Conservation (phyloP, 2,329 filamentous ascomycete species). For the Gnomoniopsis sp. region DNA sequence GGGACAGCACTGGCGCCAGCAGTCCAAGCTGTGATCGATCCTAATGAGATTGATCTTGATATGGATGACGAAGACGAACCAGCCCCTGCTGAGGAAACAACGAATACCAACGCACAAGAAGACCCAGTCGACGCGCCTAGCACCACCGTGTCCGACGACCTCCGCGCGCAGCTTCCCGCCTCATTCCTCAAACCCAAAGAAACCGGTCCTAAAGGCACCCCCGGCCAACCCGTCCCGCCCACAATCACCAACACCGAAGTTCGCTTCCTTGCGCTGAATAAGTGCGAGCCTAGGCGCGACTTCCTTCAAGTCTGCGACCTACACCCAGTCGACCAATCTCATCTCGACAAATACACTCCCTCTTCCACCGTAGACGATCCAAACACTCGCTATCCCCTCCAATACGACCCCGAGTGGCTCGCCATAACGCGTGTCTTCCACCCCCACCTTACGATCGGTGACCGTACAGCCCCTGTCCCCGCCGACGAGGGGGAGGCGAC, state of each 20-base stretch:
- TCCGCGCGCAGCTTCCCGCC: conserved; percentile 72
- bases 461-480: conserved; percentile 49
- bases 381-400: conserved; percentile 51
- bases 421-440: conserved; percentile 86
- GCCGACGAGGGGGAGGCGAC: conserved; percentile 63
- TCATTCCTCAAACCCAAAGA: conserved; percentile 57
- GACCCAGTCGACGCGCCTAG: conserved; percentile 18
- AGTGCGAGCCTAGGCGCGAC: conserved; percentile 74
- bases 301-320: conserved; percentile 79
- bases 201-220: conserved; percentile 42
- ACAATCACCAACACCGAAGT: conserved; percentile 76
- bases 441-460: conserved; percentile 59
- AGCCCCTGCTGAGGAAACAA: conserved; percentile 12
- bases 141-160: conserved; percentile 52
- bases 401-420: conserved; percentile 94
- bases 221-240: conserved; percentile 63
- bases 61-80: conserved; percentile 36
- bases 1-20: conserved; percentile 15
- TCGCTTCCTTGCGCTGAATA: conserved; percentile 86
- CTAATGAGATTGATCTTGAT: conserved; percentile 66
- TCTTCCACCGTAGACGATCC: conserved; percentile 11
- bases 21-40: conserved; percentile 40
- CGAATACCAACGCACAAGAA: conserved; percentile 18
- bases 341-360: conserved; percentile 19
- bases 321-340: conserved; percentile 38